Evolutionary conservation across 208 protist genomes (phyloP).

Genomic region (Wallacemonas rigidus): DNA sequence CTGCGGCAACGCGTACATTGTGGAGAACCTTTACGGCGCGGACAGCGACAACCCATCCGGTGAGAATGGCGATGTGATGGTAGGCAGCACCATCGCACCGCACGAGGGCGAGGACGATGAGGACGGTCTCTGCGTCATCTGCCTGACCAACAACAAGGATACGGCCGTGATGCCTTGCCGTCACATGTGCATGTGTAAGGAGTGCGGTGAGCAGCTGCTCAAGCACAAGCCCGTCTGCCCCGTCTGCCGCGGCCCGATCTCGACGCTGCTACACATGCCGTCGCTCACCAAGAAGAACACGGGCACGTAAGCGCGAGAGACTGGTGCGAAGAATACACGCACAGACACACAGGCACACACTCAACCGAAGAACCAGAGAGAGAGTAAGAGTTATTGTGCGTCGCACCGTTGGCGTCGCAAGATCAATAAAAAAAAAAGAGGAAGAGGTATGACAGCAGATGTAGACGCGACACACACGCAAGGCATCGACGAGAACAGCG

Average conservation of each 20-base stretch:
- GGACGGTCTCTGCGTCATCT: constrained; percentile 93
- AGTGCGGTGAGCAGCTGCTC: constrained; percentile 92
- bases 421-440: constrained; percentile 21
- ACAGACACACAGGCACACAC: constrained; percentile 12
- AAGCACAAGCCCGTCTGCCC: constrained; percentile 94
- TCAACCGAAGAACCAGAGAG: not conserved
- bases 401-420: not conserved
- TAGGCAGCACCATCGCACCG: constrained; percentile 64
- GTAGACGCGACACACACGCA: no score
- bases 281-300: constrained; percentile 40
- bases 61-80: constrained; percentile 62
- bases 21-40: constrained; percentile 87
- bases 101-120: constrained; percentile 82
- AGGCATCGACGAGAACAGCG: no score
- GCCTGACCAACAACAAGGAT: constrained; percentile 90
- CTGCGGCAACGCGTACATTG: constrained; percentile 77
- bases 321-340: not conserved
- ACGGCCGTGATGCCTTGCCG: constrained; percentile 94
- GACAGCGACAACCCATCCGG: constrained; percentile 61
- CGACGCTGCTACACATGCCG: constrained; percentile 88
- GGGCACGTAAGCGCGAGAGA: constrained; percentile 7
- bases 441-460: constrained; percentile 11
- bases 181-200: constrained; percentile 95
- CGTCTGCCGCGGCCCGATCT: constrained; percentile 90
- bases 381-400: not conserved